Evolutionary conservation across 2,329 filamentous ascomycete genomes (phyloP), one percentile per base, ranked within the genome.

Genomic region (Xylariaceae sp.): DNA sequence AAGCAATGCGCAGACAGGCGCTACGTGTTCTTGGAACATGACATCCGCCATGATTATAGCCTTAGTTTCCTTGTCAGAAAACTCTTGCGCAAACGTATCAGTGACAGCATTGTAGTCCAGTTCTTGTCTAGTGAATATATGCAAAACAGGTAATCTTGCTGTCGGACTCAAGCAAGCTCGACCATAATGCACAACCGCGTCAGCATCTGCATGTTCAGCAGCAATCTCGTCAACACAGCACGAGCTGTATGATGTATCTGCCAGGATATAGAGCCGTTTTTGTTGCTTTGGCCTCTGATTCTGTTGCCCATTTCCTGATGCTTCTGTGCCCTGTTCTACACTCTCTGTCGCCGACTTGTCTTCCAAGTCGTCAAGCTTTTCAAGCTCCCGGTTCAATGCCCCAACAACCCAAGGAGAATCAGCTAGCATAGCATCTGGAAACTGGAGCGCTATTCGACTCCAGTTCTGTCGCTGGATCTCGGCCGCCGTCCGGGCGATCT

Each of bases 211-310:
- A 72, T 99, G 95, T 73, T 99, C 93, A 2, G 95, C 95, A 0
- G 95, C 95, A 36, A 98, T 88, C 76, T 99, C 95, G 69, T 99
- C 95, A 16, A 98, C 93, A 69, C 95, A 99, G 76, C 95, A 99
- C 0, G 94, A 89, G 58, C 95, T 96, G 75, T 98, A 99, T 2
- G 94, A 97, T 2, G 95, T 98, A 74, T 99, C 95, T 28, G 89
- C 95, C 16, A 99, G 79, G 58, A 99, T 93, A 67, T 90, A 96
- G 49, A 98, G 80, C 60, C 81, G 71, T 26, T 70, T 69, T 6
- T 23, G 58, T 36, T 51, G 47, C 7, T 23, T 58, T 36, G 49
- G 46, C 7, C 44, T 52, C 17, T 49, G 40, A 6, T n/a, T 26
- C 26, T 53, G 51, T 49, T 64, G 41, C 34, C 14, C 26, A 2